These are phyloP conservation scores for Citrus cavaleriei DNA, from an alignment of 345 rosid genomes.

Conservation along the genomic window DNA sequence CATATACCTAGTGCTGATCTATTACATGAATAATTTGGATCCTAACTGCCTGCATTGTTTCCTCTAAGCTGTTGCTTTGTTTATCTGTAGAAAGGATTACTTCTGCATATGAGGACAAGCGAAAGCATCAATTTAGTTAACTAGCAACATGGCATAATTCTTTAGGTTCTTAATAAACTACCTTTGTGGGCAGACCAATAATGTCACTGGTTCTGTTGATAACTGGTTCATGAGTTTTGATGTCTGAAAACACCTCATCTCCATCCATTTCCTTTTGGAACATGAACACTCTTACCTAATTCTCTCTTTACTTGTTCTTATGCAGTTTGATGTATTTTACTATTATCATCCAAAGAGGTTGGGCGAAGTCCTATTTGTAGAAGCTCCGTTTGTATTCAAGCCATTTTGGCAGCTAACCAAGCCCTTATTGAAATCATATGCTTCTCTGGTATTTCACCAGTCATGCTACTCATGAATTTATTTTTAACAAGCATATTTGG, in stretches of 20 bases:
- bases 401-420: slow-evolving; percentile 81
- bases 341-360: slow-evolving; percentile 86
- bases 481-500: background rate
- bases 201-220: background rate
- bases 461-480: background rate
- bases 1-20: background rate
- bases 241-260: background rate
- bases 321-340: slow-evolving; percentile 87
- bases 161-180: background rate
- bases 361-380: slow-evolving; percentile 84
- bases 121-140: background rate
- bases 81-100: background rate
- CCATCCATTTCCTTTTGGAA: background rate
- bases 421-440: slow-evolving; percentile 71
- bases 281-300: background rate
- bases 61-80: slow-evolving; percentile 1
- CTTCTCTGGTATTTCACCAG: slow-evolving; percentile 64
- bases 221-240: too few species aligned
- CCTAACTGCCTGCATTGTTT: background rate
- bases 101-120: background rate
- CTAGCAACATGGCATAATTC: background rate
- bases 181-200: background rate
- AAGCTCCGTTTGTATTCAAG: slow-evolving; percentile 79
- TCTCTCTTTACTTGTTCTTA: slow-evolving; percentile 6
- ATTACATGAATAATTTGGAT: background rate